Evolutionary conservation across 257 asterid genomes (phyloP), one percentile per base, ranked within the genome.

Genomic region (Nicotiana tabacum): DNA sequence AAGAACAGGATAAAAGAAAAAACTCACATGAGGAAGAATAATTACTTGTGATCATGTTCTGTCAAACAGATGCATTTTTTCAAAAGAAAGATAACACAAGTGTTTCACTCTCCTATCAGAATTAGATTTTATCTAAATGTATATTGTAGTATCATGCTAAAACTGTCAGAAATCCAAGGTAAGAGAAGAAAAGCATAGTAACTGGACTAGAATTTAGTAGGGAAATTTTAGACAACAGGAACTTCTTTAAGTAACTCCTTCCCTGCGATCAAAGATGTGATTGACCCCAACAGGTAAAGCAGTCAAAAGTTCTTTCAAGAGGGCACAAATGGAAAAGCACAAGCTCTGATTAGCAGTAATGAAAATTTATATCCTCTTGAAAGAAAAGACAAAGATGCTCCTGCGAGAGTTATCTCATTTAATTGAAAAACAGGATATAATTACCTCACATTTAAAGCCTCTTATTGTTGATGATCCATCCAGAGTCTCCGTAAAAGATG

Each of bases 401-500:
- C 80, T 51, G 7, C 4, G 64, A 12, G 17, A n/a, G 65, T 68
- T 67, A 67, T 43, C 60, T 30, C 51, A 43, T 58, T 12, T 43
- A 62, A 37, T n/a, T 53, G 18, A 29, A 65, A 66, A 78, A 77
- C 43, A 48, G 39, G 15, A 66, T 43, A 70, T 56, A 32, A 77
- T 82, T 89, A 94, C 99, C 98, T 84, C 91, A 37, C 92, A 90
- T 37, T 88, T 87, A 84, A 94, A 93, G 79, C 98, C 98, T 90
- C 98, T 89, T 66, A 96, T 96, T 80, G 98, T 92, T 82, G 98
- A 88, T 84, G 98, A 91, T 77, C 99, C 99, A 86, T 93, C 98
- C 81, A 96, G 85, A 76, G 97, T 94, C 90, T 96, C 99, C 8
- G 98, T 90, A 88, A 96, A 96, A 65, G 98, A 96, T 78, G 99